Evolutionary conservation across 2,329 filamentous ascomycete genomes (phyloP).

Genomic region (Penicillium nordicum): DNA sequence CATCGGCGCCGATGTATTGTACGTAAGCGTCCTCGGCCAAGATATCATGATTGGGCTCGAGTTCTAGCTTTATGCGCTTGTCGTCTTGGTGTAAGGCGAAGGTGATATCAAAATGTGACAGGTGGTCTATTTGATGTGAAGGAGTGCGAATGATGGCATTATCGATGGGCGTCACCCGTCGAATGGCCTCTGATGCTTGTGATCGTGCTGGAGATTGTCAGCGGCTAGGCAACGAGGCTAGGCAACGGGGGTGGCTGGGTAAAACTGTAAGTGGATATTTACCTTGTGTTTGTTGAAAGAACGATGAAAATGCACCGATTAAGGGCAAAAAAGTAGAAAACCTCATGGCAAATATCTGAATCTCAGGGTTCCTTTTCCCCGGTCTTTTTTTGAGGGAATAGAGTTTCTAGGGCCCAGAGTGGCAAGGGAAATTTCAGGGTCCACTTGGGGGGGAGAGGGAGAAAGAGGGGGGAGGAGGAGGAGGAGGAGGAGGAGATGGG

Average conservation of each 20-base stretch:
- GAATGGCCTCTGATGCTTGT: constrained; percentile 70
- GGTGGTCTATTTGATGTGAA: constrained; percentile 72
- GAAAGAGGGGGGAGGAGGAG: too few relatives aligned
- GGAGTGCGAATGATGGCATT: constrained; percentile 74
- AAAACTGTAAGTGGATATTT: neutral
- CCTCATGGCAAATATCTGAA: constrained; percentile 17
- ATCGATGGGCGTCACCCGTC: constrained; percentile 68
- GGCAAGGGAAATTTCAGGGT: constrained; percentile 5
- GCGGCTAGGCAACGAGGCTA: neutral
- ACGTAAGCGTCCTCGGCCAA: constrained; percentile 72
- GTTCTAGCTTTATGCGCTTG: constrained; percentile 70
- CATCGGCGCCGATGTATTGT: constrained; percentile 68
- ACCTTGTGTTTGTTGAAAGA: constrained; percentile 19
- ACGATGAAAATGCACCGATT: constrained; percentile 14
- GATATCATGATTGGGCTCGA: constrained; percentile 90
- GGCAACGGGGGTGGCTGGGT: neutral
- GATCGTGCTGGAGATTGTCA: constrained; percentile 58
- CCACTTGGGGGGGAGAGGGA: neutral
- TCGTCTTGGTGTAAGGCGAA: constrained; percentile 68
- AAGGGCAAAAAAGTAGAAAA: constrained; percentile 17
- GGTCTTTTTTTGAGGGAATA: constrained; percentile 2
- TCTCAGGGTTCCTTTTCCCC: neutral
- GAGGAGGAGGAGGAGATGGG: too few relatives aligned
- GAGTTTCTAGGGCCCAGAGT: constrained; percentile 16
- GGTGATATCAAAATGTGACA: constrained; percentile 78